Percentiles rank a stretch among this genome's conserved stretches.
These are phyloP conservation scores for Pseudotsuga menziesii DNA, from an alignment of 75 land plant genomes.

Conservation along the genomic window DNA sequence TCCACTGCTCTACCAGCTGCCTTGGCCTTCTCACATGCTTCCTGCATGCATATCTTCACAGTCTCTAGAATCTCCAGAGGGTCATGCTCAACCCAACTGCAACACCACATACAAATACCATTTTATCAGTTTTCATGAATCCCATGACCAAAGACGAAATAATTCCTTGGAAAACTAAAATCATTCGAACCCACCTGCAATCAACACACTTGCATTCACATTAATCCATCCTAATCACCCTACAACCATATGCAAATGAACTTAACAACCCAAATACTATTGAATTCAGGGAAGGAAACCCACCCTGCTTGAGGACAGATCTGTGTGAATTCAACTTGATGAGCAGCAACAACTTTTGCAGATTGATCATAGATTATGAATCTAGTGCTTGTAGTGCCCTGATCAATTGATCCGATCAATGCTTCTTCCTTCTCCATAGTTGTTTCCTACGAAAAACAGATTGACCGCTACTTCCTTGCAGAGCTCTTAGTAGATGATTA, in stretches of 20 bases:
- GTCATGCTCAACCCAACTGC: slow-evolving; percentile 99
- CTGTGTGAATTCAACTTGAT: slow-evolving; percentile 96
- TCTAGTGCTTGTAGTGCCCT: slow-evolving; percentile 96
- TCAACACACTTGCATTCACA: no score
- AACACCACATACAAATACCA: neutral
- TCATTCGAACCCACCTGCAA: no score
- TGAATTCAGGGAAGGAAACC: no score
- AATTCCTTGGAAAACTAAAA: no score
- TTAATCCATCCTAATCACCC: no score
- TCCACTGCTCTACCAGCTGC: slow-evolving; percentile 55
- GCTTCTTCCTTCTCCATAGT: slow-evolving; percentile 24
- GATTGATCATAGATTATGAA: slow-evolving; percentile 78
- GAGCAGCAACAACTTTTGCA: slow-evolving; percentile 72
- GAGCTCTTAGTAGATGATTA: no score
- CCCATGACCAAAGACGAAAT: neutral
- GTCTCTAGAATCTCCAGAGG: slow-evolving; percentile 94
- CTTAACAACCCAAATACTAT: no score
- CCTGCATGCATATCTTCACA: slow-evolving; percentile 65
- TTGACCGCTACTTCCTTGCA: no score
- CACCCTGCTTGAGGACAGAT: slow-evolving; percentile 93
- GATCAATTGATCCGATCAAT: slow-evolving; percentile 85
- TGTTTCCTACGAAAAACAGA: no score
- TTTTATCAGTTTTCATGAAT: neutral
- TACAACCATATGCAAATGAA: no score
- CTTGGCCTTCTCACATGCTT: slow-evolving; percentile 70